A percentile compares a stretch with the other conserved stretches of the same genome.
Evolutionary conservation across 2,329 filamentous ascomycete genomes (phyloP).

Genomic region (Alternaria conjuncta): DNA sequence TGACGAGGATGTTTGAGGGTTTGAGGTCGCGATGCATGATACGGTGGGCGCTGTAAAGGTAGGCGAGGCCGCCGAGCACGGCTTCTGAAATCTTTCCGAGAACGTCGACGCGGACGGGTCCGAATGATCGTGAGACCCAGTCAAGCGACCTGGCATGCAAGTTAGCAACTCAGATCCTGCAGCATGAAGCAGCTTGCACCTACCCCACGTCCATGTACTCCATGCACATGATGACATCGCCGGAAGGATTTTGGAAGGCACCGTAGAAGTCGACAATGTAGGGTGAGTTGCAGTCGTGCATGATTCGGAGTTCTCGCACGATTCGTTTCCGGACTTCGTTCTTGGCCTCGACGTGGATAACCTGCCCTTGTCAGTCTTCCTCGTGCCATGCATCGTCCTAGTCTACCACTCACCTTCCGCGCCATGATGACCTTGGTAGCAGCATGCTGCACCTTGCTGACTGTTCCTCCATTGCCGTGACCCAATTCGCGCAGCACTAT

Average conservation of each 20-base stretch:
- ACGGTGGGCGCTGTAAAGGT: slow-evolving; percentile 92
- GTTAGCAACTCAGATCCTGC: slow-evolving; percentile 17
- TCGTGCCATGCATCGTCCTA: neutral
- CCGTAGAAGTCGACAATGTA: slow-evolving; percentile 99
- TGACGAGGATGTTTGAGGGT: slow-evolving; percentile 95
- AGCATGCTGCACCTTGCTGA: slow-evolving; percentile 96
- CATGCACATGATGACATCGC: slow-evolving; percentile 99
- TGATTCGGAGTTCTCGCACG: slow-evolving; percentile 95
- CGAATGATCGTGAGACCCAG: slow-evolving; percentile 91
- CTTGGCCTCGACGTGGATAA: slow-evolving; percentile 98
- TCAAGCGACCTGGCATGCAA: slow-evolving; percentile 75
- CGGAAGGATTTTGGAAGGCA: slow-evolving; percentile 93
- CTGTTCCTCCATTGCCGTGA: slow-evolving; percentile 94
- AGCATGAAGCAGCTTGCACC: slow-evolving; percentile 47
- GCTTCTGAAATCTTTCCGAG: slow-evolving; percentile 97
- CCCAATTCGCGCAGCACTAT: slow-evolving; percentile 94
- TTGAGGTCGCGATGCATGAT: slow-evolving; percentile 99
- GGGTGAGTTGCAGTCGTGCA: slow-evolving; percentile 96
- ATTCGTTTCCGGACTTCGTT: slow-evolving; percentile 97
- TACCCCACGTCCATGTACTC: slow-evolving; percentile 99
- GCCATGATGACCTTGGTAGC: slow-evolving; percentile 97
- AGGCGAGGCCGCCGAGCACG: slow-evolving; percentile 89
- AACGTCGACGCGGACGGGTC: slow-evolving; percentile 93
- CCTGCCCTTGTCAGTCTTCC: slow-evolving; percentile 59
- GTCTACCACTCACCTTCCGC: slow-evolving; percentile 73